A percentile compares a stretch with the other conserved stretches of the same genome.
Evolutionary conservation across 2,329 filamentous ascomycete genomes (phyloP).

Genomic region (Escovopsis sp.): DNA sequence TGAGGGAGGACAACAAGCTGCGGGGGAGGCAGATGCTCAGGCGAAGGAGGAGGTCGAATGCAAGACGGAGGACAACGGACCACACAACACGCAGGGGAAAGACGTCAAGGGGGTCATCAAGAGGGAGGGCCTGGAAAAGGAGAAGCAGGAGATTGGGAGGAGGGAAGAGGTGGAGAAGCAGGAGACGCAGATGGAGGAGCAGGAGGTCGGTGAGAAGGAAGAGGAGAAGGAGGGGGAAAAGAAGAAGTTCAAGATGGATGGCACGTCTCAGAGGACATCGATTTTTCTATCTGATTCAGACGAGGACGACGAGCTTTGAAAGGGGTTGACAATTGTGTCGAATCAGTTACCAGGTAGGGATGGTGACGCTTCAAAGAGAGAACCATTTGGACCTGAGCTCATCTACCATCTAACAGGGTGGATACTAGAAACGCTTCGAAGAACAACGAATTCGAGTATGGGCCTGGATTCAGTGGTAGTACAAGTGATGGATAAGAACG

Average conservation of each 20-base stretch:
- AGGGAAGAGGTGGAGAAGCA: conserved; percentile 5
- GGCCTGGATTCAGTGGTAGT: too few species aligned
- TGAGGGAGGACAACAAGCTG: conserved; percentile 9
- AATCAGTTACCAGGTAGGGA: too few species aligned
- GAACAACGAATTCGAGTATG: too few species aligned
- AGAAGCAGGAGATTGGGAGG: conserved; percentile 5
- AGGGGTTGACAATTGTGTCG: conserved; percentile 3
- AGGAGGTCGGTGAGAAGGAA: conserved; percentile 2
- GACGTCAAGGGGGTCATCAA: neutral
- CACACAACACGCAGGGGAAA: too few species aligned
- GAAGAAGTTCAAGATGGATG: conserved; percentile 9
- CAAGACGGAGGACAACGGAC: too few species aligned
- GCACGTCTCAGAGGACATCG: conserved; percentile 14
- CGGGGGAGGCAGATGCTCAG: conserved; percentile 1
- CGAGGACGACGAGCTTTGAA: conserved; percentile 23
- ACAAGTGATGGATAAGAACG: too few species aligned
- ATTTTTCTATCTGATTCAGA: conserved; percentile 25
- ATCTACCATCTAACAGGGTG: too few species aligned
- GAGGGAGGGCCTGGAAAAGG: conserved; percentile 1
- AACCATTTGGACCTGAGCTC: too few species aligned
- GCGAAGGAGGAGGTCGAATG: neutral
- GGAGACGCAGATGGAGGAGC: conserved; percentile 3
- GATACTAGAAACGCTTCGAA: too few species aligned
- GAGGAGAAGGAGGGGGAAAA: conserved; percentile 10
- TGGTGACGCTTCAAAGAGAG: too few species aligned